phyloP scores from a whole-genome alignment of 2,329 filamentous ascomycete genomes.

The Xylaria sp. region DNA sequence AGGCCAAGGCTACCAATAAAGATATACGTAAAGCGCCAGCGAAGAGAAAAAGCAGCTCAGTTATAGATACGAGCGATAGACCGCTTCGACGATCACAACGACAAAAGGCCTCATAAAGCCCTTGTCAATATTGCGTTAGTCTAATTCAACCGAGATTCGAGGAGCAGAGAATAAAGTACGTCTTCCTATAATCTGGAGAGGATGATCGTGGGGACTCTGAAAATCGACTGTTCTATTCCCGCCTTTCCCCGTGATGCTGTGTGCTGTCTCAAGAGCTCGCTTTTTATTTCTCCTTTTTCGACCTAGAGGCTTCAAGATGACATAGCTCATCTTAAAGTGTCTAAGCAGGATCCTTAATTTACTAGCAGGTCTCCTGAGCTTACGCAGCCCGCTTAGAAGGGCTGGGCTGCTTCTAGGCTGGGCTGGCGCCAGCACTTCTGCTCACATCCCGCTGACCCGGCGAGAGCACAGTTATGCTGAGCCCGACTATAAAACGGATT shows the following conservation, averaged over 20 bases:
- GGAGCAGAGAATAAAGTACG: neutral
- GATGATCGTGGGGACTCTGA: neutral
- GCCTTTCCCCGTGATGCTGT: neutral
- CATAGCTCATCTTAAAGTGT: neutral
- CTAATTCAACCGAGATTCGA: neutral
- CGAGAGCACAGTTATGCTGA: neutral
- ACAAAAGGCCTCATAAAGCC: conserved; percentile 25
- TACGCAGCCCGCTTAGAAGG: conserved; percentile 25
- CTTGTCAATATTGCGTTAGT: neutral
- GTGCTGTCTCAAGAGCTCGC: neutral
- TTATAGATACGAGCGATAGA: conserved; percentile 6
- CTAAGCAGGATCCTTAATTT: neutral
- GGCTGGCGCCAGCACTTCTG: conserved; percentile 25
- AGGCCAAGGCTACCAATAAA: conserved; percentile 28
- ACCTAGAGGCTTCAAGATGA: neutral
- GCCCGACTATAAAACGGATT: conserved; percentile 13
- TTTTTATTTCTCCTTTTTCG: neutral
- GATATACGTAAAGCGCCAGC: conserved; percentile 12
- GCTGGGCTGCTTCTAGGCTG: conserved; percentile 13
- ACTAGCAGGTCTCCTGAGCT: conserved; percentile 1
- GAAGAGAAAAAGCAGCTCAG: conserved; percentile 25
- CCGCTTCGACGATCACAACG: conserved; percentile 33
- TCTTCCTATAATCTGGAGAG: neutral
- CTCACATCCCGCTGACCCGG: conserved; percentile 11
- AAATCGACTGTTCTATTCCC: neutral